phyloP scores from a whole-genome alignment of 768 basidiomycete species.

The Calvatia gigantea region DNA sequence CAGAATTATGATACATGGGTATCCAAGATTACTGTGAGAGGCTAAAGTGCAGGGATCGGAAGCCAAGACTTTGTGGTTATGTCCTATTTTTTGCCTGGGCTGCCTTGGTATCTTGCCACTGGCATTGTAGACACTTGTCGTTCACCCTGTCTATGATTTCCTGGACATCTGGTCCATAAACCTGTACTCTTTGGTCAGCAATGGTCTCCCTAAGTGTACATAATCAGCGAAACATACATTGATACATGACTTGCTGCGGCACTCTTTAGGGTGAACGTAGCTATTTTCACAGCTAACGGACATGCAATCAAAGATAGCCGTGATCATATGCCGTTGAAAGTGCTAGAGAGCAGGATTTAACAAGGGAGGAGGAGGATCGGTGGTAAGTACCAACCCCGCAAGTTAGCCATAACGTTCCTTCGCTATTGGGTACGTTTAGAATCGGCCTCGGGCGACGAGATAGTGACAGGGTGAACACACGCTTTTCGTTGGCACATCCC shows the following conservation, averaged over 20 bases:
- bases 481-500: slow-evolving; percentile 74
- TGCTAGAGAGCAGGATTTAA: slow-evolving; percentile 42
- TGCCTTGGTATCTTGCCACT: slow-evolving; percentile 26
- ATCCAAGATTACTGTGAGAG: slow-evolving; percentile 1
- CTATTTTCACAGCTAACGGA: slow-evolving; percentile 61
- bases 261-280: slow-evolving; percentile 52
- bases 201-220: neutral
- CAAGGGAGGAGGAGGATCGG: slow-evolving; percentile 8
- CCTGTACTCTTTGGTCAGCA: slow-evolving; percentile 31
- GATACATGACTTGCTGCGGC: slow-evolving; percentile 50
- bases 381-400: slow-evolving; percentile 53
- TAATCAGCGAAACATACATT: slow-evolving; percentile 40
- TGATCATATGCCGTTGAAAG: slow-evolving; percentile 72
- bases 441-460: slow-evolving; percentile 13
- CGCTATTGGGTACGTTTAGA: slow-evolving; percentile 34
- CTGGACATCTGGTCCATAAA: slow-evolving; percentile 67
- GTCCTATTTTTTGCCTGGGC: slow-evolving; percentile 20
- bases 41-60: neutral
- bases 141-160: slow-evolving; percentile 66
- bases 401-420: slow-evolving; percentile 72
- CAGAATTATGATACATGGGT: slow-evolving; percentile 10
- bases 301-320: slow-evolving; percentile 76
- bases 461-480: slow-evolving; percentile 39
- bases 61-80: slow-evolving; percentile 9
- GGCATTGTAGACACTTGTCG: slow-evolving; percentile 69